phyloP scores from a whole-genome alignment of 1,284 basidiomycete genomes.

The Phylloporus sp. region DNA sequence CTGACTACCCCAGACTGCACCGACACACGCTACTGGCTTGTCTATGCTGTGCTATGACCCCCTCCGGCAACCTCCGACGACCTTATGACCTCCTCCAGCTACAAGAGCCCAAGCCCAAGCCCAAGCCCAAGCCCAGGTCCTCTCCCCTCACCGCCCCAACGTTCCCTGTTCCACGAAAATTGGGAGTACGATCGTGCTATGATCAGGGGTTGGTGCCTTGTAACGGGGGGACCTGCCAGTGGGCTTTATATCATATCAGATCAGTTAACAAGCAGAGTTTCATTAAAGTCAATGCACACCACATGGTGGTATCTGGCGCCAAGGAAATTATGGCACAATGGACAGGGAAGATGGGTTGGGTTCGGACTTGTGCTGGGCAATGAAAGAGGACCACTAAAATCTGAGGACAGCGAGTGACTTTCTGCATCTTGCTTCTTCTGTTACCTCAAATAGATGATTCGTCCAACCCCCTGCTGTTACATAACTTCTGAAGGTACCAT shows the following conservation, averaged over 20 bases:
- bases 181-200: conserved; percentile 37
- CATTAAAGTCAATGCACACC: conserved; percentile 8
- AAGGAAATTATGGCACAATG: neutral
- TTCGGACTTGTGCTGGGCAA: conserved; percentile 4
- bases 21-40: too few species aligned
- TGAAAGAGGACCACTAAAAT: conserved; percentile 19
- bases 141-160: too few species aligned
- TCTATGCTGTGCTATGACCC: too few species aligned
- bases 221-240: neutral
- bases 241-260: neutral
- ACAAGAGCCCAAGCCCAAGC: too few species aligned
- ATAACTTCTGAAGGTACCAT: conserved; percentile 30
- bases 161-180: conserved; percentile 63
- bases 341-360: neutral
- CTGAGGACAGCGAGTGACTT: conserved; percentile 22
- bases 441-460: conserved; percentile 17
- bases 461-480: conserved; percentile 25
- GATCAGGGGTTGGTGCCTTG: conserved; percentile 13
- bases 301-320: conserved; percentile 10
- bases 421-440: conserved; percentile 27
- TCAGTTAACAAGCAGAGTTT: neutral
- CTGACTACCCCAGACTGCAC: too few species aligned
- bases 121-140: too few species aligned
- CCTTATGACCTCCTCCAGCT: too few species aligned
- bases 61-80: too few species aligned